Evolutionary conservation across 805 yeast species (phyloP).

Genomic region (Pichia occidentalis): DNA sequence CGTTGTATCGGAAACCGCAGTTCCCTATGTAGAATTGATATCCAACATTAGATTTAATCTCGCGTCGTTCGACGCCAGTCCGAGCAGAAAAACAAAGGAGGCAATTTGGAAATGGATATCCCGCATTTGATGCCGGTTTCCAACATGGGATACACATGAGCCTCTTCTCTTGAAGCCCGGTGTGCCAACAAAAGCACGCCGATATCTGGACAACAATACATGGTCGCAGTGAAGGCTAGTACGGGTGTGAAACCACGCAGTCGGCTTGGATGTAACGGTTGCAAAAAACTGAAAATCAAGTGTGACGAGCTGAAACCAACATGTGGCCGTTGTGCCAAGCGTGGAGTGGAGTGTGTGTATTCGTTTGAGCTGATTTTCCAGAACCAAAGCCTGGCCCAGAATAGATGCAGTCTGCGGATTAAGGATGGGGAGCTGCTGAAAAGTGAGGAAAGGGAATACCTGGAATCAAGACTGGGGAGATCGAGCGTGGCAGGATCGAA

Average conservation of each 20-base stretch:
- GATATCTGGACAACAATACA: background rate
- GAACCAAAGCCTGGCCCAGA: slow-evolving; percentile 2
- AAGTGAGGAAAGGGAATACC: background rate
- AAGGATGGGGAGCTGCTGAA: slow-evolving; percentile 3
- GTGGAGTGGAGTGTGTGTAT: slow-evolving; percentile 5
- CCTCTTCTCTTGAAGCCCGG: too few relatives aligned
- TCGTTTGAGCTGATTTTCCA: slow-evolving; percentile 10
- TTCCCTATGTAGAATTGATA: background rate
- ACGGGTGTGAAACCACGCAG: slow-evolving; percentile 5
- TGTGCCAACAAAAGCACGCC: too few relatives aligned
- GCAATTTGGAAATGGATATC: too few relatives aligned
- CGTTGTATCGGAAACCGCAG: too few relatives aligned
- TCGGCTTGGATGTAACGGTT: slow-evolving; percentile 10
- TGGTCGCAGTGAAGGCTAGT: background rate
- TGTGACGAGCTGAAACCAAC: slow-evolving; percentile 21
- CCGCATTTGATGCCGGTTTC: too few relatives aligned
- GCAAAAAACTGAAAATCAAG: slow-evolving; percentile 20
- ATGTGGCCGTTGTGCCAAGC: slow-evolving; percentile 15
- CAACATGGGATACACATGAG: too few relatives aligned
- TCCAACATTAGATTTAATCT: background rate
- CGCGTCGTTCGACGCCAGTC: slow-evolving; percentile 1
- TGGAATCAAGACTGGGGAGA: background rate
- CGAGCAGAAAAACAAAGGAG: too few relatives aligned
- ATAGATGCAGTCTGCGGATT: slow-evolving; percentile 1
- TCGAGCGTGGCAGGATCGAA: background rate